phyloP scores from a whole-genome alignment of 2,329 filamentous ascomycete genomes.

The Aspergillus aculeatus region DNA sequence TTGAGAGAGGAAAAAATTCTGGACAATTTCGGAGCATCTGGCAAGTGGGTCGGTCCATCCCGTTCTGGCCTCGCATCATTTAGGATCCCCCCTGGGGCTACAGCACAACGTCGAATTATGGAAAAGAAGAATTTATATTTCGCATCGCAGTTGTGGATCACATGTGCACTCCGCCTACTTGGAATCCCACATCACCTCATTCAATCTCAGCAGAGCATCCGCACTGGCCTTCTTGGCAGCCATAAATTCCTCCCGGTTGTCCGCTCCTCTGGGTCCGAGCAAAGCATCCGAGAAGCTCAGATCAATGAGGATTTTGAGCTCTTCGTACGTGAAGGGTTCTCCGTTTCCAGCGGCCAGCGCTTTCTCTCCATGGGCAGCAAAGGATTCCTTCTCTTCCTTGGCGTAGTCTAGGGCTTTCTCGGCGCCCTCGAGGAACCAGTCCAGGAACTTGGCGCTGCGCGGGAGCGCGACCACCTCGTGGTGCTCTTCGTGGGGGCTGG shows the following conservation, averaged over 20 bases:
- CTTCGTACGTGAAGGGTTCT: constrained; percentile 47
- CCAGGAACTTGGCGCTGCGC: constrained; percentile 46
- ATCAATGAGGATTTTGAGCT: constrained; percentile 46
- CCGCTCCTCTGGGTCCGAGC: constrained; percentile 40
- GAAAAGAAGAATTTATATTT: not conserved
- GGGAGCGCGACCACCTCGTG: constrained; percentile 43
- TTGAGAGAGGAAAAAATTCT: not conserved
- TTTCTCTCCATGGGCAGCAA: constrained; percentile 35
- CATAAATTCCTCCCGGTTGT: constrained; percentile 48
- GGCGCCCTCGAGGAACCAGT: constrained; percentile 49
- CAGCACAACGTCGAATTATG: not conserved
- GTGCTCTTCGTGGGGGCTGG: constrained; percentile 10
- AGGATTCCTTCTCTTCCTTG: constrained; percentile 44
- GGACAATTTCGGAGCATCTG: not conserved
- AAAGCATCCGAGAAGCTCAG: constrained; percentile 48
- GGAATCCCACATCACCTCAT: constrained; percentile 51
- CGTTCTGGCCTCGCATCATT: not conserved
- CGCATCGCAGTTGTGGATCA: not conserved
- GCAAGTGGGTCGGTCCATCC: not conserved
- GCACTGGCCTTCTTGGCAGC: constrained; percentile 46
- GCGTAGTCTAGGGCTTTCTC: constrained; percentile 47
- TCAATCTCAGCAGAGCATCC: constrained; percentile 45
- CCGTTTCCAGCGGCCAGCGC: constrained; percentile 39
- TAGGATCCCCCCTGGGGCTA: not conserved
- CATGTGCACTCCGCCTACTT: constrained; percentile 18